Percentiles rank a stretch among this genome's conserved stretches.
These are phyloP conservation scores for Psophocarpus tetragonolobus DNA, from an alignment of 306 rosid genomes.

Conservation along the genomic window DNA sequence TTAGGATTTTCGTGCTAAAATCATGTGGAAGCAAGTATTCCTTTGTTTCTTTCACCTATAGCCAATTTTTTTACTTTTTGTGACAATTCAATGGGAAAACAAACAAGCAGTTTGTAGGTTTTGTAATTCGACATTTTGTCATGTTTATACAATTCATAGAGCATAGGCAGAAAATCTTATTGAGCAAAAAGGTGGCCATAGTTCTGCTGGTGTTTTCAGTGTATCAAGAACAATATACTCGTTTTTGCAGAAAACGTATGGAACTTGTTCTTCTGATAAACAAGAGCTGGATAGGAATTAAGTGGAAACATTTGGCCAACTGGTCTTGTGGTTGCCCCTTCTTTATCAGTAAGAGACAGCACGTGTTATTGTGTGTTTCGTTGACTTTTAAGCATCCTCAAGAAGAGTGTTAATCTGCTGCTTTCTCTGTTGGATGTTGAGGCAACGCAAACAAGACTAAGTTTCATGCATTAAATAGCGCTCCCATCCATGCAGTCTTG, in stretches of 20 bases:
- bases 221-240: background rate
- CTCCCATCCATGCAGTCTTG: background rate
- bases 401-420: conserved; percentile 18
- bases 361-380: background rate
- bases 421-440: conserved; percentile 22
- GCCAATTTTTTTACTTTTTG: background rate
- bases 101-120: background rate
- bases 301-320: background rate
- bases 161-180: background rate
- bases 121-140: background rate
- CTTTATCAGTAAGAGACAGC: background rate
- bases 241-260: background rate
- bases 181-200: background rate
- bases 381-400: background rate
- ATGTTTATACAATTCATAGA: background rate
- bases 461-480: conserved; percentile 5
- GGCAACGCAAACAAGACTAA: background rate
- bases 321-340: background rate
- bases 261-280: background rate
- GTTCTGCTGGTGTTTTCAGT: background rate
- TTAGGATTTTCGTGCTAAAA: background rate
- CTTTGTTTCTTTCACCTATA: background rate
- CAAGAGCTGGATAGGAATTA: background rate
- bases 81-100: background rate
- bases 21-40: background rate